Evolutionary conservation across 305 asterid genomes (phyloP).

Genomic region (Fraxinus albicans): DNA sequence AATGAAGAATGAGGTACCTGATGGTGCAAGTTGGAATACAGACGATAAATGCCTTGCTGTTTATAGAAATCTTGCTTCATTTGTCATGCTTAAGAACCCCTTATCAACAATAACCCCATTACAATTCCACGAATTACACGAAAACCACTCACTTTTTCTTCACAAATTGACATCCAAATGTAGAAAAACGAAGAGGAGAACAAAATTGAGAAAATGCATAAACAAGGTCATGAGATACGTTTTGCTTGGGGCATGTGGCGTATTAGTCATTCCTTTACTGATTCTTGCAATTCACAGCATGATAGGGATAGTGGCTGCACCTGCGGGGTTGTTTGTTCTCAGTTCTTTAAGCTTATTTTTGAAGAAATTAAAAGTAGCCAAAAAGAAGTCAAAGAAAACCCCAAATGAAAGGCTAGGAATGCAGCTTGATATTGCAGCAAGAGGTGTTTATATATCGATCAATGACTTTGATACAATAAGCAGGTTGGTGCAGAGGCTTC

Average conservation of each 20-base stretch:
- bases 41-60: conserved; percentile 23
- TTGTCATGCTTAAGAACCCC: conserved; percentile 46
- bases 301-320: conserved; percentile 43
- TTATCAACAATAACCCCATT: conserved; percentile 37
- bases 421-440: conserved; percentile 60
- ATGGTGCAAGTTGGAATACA: conserved; percentile 4
- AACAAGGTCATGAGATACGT: conserved; percentile 31
- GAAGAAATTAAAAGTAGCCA: conserved; percentile 28
- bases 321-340: conserved; percentile 19
- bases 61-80: conserved; percentile 37
- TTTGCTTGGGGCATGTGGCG: conserved; percentile 34
- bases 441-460: conserved; percentile 60
- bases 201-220: conserved; percentile 22
- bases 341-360: conserved; percentile 21
- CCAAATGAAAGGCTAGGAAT: conserved; percentile 31
- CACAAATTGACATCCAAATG: conserved; percentile 40
- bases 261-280: conserved; percentile 28
- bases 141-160: conserved; percentile 36
- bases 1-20: conserved; percentile 21
- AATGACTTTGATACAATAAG: conserved; percentile 70
- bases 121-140: conserved; percentile 50
- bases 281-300: conserved; percentile 41
- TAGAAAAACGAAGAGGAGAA: conserved; percentile 37
- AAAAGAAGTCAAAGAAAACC: conserved; percentile 3
- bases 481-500: conserved; percentile 47